Evolutionary conservation across 1,139 yeast genomes (phyloP).

Genomic region (Saccharomyces hybrid): DNA sequence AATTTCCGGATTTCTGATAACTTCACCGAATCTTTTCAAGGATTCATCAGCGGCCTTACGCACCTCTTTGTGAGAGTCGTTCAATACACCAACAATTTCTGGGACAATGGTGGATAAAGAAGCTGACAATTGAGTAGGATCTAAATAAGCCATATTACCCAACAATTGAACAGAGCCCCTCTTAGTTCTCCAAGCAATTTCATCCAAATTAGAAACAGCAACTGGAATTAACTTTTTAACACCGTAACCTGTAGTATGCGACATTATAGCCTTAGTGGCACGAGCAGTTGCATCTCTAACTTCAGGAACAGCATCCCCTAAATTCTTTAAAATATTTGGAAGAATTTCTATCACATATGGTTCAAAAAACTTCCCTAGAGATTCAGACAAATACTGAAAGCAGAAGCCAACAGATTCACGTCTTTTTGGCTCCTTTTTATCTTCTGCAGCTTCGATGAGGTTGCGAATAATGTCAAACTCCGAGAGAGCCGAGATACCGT

Average conservation of each 20-base stretch:
- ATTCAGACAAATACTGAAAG: constrained; percentile 73
- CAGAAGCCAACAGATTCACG: constrained; percentile 89
- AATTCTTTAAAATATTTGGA: constrained; percentile 68
- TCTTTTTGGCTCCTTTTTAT: constrained; percentile 62
- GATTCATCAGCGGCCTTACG: constrained; percentile 91
- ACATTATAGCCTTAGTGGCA: constrained; percentile 86
- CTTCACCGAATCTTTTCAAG: constrained; percentile 88
- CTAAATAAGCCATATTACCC: constrained; percentile 97
- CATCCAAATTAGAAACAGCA: constrained; percentile 79
- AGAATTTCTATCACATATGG: constrained; percentile 88
- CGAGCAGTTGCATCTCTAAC: constrained; percentile 85
- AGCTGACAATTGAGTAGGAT: constrained; percentile 86
- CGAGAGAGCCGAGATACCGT: constrained; percentile 70
- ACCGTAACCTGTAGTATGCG: constrained; percentile 85
- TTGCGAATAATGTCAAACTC: constrained; percentile 70
- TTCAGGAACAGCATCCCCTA: constrained; percentile 79
- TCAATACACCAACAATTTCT: constrained; percentile 88
- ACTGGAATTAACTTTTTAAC: constrained; percentile 86
- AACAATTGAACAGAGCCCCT: constrained; percentile 93
- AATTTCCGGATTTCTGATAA: constrained; percentile 94
- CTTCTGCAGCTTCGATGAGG: constrained; percentile 81
- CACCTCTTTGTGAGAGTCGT: constrained; percentile 94
- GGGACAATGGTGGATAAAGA: constrained; percentile 89
- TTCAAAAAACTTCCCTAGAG: constrained; percentile 72
- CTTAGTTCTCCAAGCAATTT: constrained; percentile 92